Conservation (phyloP, 2,329 filamentous ascomycete genomes). For the Hypomyces rosellus region DNA sequence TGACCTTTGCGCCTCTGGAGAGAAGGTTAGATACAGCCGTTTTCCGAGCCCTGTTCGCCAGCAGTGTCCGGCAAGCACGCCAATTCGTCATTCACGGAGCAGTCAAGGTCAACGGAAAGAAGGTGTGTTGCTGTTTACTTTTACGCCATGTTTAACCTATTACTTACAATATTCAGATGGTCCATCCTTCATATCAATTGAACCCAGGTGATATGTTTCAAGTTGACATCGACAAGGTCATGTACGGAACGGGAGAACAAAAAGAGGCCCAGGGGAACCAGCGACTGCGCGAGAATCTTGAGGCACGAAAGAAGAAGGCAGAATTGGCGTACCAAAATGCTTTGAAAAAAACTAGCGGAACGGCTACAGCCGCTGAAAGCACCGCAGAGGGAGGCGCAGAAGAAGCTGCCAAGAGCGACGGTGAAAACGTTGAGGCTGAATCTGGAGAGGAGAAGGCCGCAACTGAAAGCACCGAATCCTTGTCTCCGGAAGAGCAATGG, state of each 20-base stretch:
- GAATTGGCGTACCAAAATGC: slow-evolving; percentile 18
- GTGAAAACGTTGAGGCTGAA: slow-evolving; percentile 14
- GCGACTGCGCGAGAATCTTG: slow-evolving; percentile 20
- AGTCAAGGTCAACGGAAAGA: slow-evolving; percentile 94
- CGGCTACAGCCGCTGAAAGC: slow-evolving; percentile 11
- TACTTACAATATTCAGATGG: slow-evolving; percentile 58
- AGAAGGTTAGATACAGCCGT: slow-evolving; percentile 89
- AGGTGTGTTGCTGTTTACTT: slow-evolving; percentile 48
- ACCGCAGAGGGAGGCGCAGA: slow-evolving; percentile 8
- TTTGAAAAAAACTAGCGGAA: slow-evolving; percentile 11
- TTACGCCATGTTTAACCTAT: not conserved
- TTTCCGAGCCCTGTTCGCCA: slow-evolving; percentile 89
- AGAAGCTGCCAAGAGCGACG: slow-evolving; percentile 3
- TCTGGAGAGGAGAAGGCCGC: slow-evolving; percentile 17
- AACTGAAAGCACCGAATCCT: slow-evolving; percentile 12
- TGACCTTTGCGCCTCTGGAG: slow-evolving; percentile 90
- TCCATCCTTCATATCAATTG: slow-evolving; percentile 82
- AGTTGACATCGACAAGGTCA: slow-evolving; percentile 80
- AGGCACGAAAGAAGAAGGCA: slow-evolving; percentile 21
- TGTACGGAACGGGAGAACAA: slow-evolving; percentile 75
- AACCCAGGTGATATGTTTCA: slow-evolving; percentile 99
- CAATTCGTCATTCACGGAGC: slow-evolving; percentile 91
- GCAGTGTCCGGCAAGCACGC: slow-evolving; percentile 83
- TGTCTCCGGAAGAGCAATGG: slow-evolving; percentile 20
- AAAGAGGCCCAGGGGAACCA: slow-evolving; percentile 41